Percentiles rank a stretch among this genome's conserved stretches.
These are phyloP conservation scores for Sugiyamaella paludigena DNA, from an alignment of 1,139 yeast genomes.

Conservation along the genomic window DNA sequence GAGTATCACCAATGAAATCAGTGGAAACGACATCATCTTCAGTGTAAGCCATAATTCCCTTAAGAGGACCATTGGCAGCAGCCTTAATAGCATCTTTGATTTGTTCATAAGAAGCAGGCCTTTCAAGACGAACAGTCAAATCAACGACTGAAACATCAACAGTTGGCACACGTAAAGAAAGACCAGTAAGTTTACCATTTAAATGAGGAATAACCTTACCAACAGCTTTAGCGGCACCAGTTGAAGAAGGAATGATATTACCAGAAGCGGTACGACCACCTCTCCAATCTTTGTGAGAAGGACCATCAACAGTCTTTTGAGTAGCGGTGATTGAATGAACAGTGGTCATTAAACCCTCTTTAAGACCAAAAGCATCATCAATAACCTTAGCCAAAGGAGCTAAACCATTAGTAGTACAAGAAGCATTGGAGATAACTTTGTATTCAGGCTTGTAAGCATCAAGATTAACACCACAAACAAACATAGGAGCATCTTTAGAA, in stretches of 20 bases:
- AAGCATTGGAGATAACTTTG: conserved; percentile 76
- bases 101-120: conserved; percentile 69
- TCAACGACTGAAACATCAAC: conserved; percentile 80
- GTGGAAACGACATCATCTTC: conserved; percentile 84
- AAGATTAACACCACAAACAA: conserved; percentile 79
- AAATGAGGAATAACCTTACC: conserved; percentile 87
- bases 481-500: conserved; percentile 86
- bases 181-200: conserved; percentile 86
- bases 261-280: conserved; percentile 92
- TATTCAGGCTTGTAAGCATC: conserved; percentile 69
- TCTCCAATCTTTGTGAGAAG: conserved; percentile 93
- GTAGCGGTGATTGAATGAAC: conserved; percentile 90
- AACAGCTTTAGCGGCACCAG: conserved; percentile 93
- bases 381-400: conserved; percentile 86
- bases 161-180: conserved; percentile 87
- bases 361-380: conserved; percentile 75
- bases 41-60: conserved; percentile 80
- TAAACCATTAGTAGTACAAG: conserved; percentile 88
- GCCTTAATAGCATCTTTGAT: conserved; percentile 69
- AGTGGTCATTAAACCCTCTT: conserved; percentile 89
- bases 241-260: conserved; percentile 85
- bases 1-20: conserved; percentile 74
- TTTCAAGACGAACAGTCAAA: conserved; percentile 66
- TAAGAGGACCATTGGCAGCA: conserved; percentile 60
- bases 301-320: conserved; percentile 89